Conservation (phyloP, 192 early-diverging fungal genomes). For the Gryganskiella cystojenkinii region DNA sequence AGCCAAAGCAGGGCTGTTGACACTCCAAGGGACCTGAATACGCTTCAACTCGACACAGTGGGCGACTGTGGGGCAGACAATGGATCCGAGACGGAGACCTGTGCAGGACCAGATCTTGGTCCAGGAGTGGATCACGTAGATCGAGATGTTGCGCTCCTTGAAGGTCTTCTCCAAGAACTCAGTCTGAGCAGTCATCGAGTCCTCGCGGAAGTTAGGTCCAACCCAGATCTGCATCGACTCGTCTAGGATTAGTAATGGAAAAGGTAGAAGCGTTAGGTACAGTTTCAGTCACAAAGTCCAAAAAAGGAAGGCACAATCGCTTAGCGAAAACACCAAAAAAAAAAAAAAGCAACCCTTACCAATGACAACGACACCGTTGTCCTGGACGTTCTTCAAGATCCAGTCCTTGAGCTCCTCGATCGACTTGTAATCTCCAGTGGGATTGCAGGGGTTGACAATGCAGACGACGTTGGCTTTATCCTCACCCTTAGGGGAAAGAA, state of each 20-base stretch:
- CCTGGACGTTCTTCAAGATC: constrained; percentile 78
- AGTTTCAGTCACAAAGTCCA: background rate
- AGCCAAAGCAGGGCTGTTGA: constrained; percentile 87
- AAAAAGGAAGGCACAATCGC: background rate
- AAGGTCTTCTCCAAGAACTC: constrained; percentile 72
- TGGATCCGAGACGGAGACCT: constrained; percentile 87
- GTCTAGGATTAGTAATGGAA: constrained; percentile 54
- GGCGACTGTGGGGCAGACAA: constrained; percentile 83
- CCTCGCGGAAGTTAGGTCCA: constrained; percentile 78
- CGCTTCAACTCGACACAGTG: constrained; percentile 81
- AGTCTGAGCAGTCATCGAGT: constrained; percentile 84
- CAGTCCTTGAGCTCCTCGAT: constrained; percentile 79
- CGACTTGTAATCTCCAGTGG: constrained; percentile 87
- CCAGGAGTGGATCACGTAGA: constrained; percentile 94
- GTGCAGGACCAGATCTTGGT: constrained; percentile 96
- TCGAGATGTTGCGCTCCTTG: constrained; percentile 72
- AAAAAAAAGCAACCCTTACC: constrained; percentile 57
- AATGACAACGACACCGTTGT: constrained; percentile 85
- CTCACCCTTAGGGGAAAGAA: constrained; percentile 66
- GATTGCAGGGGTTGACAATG: constrained; percentile 94
- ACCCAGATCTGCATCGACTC: constrained; percentile 98
- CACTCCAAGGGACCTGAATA: constrained; percentile 92
- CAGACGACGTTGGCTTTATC: constrained; percentile 79
- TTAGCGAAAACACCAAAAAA: background rate
- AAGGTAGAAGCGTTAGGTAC: background rate